phyloP scores from a whole-genome alignment of 345 rosid species.

The Heritiera fomes region DNA sequence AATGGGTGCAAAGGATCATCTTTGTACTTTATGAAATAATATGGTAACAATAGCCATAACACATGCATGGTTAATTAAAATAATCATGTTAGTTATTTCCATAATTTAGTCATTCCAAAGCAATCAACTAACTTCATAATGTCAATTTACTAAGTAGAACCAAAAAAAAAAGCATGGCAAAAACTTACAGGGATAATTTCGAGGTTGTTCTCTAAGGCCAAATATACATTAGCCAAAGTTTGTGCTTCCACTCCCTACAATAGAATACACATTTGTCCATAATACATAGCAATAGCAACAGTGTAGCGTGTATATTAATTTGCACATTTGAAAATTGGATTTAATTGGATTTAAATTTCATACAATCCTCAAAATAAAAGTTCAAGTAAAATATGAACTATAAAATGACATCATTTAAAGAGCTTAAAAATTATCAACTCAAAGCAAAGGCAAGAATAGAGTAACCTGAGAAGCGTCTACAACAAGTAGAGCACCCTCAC shows the following conservation, averaged over 20 bases:
- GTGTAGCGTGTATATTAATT: background rate
- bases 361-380: constrained; percentile 13
- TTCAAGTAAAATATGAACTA: constrained; percentile 14
- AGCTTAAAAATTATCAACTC: constrained; percentile 2
- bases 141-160: background rate
- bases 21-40: background rate
- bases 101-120: background rate
- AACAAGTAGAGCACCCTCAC: constrained; percentile 99
- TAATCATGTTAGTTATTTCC: background rate
- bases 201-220: constrained; percentile 94
- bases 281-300: background rate
- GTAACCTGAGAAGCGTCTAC: constrained; percentile 98
- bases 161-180: constrained; percentile 18
- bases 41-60: background rate
- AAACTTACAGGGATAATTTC: constrained; percentile 91
- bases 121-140: background rate
- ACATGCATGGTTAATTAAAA: background rate
- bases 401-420: constrained; percentile 7
- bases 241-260: constrained; percentile 98
- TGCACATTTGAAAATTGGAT: background rate
- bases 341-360: background rate
- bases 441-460: constrained; percentile 7
- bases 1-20: background rate
- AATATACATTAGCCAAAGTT: constrained; percentile 90
- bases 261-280: constrained; percentile 13